These are phyloP conservation scores for Globisporangium parvum DNA, from an alignment of 352 stramenopile genomes.

Conservation along the genomic window DNA sequence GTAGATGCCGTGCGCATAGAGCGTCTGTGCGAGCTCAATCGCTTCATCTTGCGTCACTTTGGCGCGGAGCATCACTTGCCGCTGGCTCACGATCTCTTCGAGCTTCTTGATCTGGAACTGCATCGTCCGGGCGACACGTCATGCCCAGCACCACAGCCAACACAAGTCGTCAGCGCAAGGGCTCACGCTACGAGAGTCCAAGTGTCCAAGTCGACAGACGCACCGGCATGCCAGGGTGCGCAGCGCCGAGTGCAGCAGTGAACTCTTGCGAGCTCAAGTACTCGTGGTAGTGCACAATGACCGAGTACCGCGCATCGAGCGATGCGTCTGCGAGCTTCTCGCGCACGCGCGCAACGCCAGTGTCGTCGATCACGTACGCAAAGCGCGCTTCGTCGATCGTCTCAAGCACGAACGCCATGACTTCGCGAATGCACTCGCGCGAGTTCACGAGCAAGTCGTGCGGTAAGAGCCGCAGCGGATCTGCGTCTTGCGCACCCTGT, in stretches of 20 bases:
- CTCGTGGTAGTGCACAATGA: slow-evolving; percentile 93
- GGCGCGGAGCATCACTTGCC: slow-evolving; percentile 62
- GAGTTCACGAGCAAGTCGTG: slow-evolving; percentile 48
- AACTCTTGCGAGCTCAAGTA: slow-evolving; percentile 87
- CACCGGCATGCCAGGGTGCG: slow-evolving; percentile 63
- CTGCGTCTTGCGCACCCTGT: slow-evolving; percentile 66
- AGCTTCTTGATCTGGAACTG: slow-evolving; percentile 85
- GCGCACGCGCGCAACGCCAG: slow-evolving; percentile 41
- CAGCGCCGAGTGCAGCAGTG: slow-evolving; percentile 61
- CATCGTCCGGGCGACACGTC: background rate
- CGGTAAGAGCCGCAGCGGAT: slow-evolving; percentile 52
- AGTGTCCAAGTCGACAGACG: slow-evolving; percentile 3
- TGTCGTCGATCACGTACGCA: slow-evolving; percentile 43
- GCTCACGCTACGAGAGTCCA: too few species aligned
- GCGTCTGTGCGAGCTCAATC: slow-evolving; percentile 56
- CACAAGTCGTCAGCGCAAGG: too few species aligned
- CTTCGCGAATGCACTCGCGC: slow-evolving; percentile 54
- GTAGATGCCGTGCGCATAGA: slow-evolving; percentile 67
- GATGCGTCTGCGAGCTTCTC: slow-evolving; percentile 45
- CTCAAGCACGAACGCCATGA: slow-evolving; percentile 58
- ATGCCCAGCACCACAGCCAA: background rate
- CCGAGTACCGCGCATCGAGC: slow-evolving; percentile 68
- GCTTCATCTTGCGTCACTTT: slow-evolving; percentile 67
- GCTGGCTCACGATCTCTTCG: slow-evolving; percentile 64
- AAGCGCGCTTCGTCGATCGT: slow-evolving; percentile 61